Base-by-base conservation (phyloP, 2,329 filamentous ascomycete species). In the Stachybotrys echinatus region DNA sequence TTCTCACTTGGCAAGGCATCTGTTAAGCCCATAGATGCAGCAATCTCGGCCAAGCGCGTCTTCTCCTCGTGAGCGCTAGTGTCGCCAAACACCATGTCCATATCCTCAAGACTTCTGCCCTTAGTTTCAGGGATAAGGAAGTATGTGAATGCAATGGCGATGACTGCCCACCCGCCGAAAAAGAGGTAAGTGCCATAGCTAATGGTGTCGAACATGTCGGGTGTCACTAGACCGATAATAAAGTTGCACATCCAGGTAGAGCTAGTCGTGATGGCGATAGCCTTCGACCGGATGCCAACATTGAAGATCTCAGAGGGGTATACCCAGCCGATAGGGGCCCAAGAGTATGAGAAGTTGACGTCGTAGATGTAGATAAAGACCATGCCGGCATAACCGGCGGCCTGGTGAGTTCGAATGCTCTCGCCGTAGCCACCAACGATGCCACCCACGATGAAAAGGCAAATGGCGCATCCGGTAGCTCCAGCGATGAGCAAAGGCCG, bases 291-390 rank as follows among this genome's bases (percentile, higher is more conserved):
- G 43, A 75, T 79, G 7, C 73, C 75, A 0, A 83, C 62, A 2
- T 77, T 78, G 68, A 80, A 85, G 31, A 85, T 77, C 61, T 87
- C 83, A 5, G 81, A 78, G 0, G 80, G 79, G 53, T 86, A 84
- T 42, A 85, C 76, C 83, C 83, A 86, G 48, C 76, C 80, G 3
- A 84, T 78, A 1, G 82, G 81, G 0, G 81, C 83, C 18, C 83
- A 73, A 0, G 81, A 85, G n/a, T 84, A 69, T 1, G 80, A 77
- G 60, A 86, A 86, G 54, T 83, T 71, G 56, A 84, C 74, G 58
- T 85, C 80, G 51, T 86, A 74, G 17, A 86, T 72, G 61, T 85
- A 86, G 46, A 76, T 81, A 58, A 85, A 85, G 19, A 80, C 79
- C 54, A 87, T 85, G 54, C 85, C 79, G 2, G 76, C 76, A 50